Evolutionary conservation across 2,329 filamentous ascomycete species (phyloP).

Genomic region (Cytospora leucostoma): DNA sequence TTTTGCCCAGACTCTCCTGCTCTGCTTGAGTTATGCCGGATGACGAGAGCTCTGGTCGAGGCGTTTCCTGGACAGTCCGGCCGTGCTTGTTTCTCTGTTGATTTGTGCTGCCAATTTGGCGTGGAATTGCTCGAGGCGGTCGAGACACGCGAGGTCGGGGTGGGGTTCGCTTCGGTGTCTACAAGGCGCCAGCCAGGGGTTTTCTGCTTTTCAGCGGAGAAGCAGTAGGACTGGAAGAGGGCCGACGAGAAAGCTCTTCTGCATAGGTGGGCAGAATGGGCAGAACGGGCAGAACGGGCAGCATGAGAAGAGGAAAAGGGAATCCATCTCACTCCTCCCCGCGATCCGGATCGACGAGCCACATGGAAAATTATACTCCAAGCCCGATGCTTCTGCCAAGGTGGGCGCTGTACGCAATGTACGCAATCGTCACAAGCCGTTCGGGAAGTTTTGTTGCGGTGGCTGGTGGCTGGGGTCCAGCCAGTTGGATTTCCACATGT

Average conservation of each 20-base stretch:
- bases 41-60: not conserved
- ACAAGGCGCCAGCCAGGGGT: not conserved
- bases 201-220: not conserved
- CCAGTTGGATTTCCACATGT: conserved; percentile 13
- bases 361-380: conserved; percentile 6
- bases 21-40: not conserved
- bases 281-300: not conserved
- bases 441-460: conserved; percentile 5
- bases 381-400: conserved; percentile 11
- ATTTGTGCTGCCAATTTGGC: not conserved
- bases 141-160: conserved; percentile 7
- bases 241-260: not conserved
- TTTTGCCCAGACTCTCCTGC: not conserved
- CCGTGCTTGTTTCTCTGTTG: not conserved
- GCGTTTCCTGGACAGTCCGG: conserved; percentile 1
- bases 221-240: not conserved
- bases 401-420: not conserved
- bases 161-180: conserved; percentile 17
- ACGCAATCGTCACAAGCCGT: conserved; percentile 11
- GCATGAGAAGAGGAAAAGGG: not conserved
- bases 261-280: not conserved
- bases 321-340: not conserved
- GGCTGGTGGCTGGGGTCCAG: conserved; percentile 12
- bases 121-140: conserved; percentile 6
- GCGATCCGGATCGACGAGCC: conserved; percentile 4